A percentile compares a stretch with the other conserved stretches of the same genome.
phyloP scores from a whole-genome alignment of 2,329 filamentous ascomycete species.

The Penicillium brevicompactum region DNA sequence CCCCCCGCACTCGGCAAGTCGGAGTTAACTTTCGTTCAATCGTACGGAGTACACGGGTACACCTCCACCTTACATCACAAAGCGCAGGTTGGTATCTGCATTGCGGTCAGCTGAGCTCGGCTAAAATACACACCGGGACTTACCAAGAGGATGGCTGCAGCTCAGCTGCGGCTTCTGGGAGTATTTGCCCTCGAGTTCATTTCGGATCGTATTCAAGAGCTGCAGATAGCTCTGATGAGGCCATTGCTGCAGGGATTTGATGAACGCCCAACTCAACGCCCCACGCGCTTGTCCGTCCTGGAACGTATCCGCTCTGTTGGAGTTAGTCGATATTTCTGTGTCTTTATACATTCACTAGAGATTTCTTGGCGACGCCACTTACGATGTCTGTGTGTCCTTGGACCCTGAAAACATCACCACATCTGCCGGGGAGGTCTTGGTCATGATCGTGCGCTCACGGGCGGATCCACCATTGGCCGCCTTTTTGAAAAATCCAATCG shows the following conservation, averaged over 20 bases:
- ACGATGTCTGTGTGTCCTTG: conserved; percentile 84
- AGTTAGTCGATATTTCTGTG: not conserved
- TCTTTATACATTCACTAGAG: not conserved
- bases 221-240: conserved; percentile 94
- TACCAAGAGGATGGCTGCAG: conserved; percentile 94
- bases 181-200: conserved; percentile 84
- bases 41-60: not conserved
- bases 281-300: conserved; percentile 89
- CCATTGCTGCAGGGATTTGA: conserved; percentile 82
- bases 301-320: conserved; percentile 77
- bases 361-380: conserved; percentile 15
- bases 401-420: conserved; percentile 98
- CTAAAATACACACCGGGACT: conserved; percentile 36
- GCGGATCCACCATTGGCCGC: conserved; percentile 77
- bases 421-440: conserved; percentile 91
- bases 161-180: conserved; percentile 94
- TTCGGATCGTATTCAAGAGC: conserved; percentile 89
- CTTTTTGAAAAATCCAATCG: conserved; percentile 87
- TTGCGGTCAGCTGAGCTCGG: conserved; percentile 12
- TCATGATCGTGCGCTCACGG: conserved; percentile 77
- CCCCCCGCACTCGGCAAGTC: not conserved
- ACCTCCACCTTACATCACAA: conserved; percentile 61
- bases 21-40: conserved; percentile 2
- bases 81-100: conserved; percentile 65
- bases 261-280: conserved; percentile 97